Evolutionary conservation across 192 early-diverging fungal genomes (phyloP).

Genomic region (Rhizophlyctis rosea): DNA sequence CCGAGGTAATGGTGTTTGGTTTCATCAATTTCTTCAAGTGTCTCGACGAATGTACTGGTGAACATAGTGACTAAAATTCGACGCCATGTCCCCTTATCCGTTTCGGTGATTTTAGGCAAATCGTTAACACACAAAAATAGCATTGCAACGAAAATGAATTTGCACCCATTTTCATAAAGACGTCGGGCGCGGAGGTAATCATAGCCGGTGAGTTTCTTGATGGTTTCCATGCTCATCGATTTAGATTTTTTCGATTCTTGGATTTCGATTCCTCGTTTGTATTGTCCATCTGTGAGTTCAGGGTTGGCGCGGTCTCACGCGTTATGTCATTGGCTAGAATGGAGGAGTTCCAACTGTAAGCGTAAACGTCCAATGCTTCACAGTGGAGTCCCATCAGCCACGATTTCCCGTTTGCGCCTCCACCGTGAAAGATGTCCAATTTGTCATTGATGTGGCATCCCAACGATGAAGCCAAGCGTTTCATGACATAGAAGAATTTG

Average conservation of each 20-base stretch:
- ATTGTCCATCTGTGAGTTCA: constrained; percentile 8
- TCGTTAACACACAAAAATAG: constrained; percentile 2
- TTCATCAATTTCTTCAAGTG: not conserved
- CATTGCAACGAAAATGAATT: constrained; percentile 1
- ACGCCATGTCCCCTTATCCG: constrained; percentile 8
- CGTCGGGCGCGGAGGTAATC: constrained; percentile 1
- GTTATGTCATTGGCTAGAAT: constrained; percentile 3
- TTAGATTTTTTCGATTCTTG: constrained; percentile 3
- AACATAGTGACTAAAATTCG: not conserved
- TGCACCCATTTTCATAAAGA: constrained; percentile 7
- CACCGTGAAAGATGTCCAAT: not conserved
- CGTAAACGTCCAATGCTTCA: not conserved
- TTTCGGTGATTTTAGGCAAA: constrained; percentile 4
- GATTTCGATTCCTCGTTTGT: constrained; percentile 7
- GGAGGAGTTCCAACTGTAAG: constrained; percentile 3
- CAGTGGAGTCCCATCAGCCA: not conserved
- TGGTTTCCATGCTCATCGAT: constrained; percentile 1
- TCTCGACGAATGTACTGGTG: not conserved
- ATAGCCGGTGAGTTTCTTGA: constrained; percentile 11
- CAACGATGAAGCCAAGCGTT: constrained; percentile 2
- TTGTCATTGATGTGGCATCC: constrained; percentile 3
- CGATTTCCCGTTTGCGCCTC: constrained; percentile 9
- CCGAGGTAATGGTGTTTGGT: not conserved
- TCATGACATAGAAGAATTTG: not conserved
- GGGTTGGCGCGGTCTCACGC: not conserved